Evolutionary conservation across 805 yeast genomes (phyloP).

Genomic region (Kodamaea jinghongensis): DNA sequence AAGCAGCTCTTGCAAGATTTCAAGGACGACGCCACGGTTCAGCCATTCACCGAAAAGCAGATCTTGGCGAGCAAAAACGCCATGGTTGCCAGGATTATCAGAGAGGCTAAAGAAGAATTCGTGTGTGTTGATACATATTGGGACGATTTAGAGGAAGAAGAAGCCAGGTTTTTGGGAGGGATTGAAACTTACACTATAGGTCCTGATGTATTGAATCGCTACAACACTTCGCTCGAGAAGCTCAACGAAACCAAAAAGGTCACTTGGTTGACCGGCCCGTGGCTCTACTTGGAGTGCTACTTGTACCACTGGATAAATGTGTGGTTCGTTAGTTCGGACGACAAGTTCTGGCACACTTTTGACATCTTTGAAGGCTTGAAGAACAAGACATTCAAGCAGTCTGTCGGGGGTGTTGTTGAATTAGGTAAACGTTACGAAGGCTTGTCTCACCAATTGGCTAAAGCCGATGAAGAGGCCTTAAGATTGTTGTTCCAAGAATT

Average conservation of each 20-base stretch:
- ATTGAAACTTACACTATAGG: no score
- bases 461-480: conserved; percentile 41
- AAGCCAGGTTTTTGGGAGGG: no score
- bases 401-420: conserved; percentile 76
- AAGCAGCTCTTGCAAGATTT: conserved; percentile 44
- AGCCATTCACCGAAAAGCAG: conserved; percentile 24
- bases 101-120: no score
- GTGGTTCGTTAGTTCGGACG: conserved; percentile 31
- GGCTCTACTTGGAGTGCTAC: conserved; percentile 87
- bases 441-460: conserved; percentile 29
- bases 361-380: conserved; percentile 77
- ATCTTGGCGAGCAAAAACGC: conserved; percentile 46
- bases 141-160: no score
- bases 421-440: conserved; percentile 59
- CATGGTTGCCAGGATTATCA: no score
- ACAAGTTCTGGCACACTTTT: conserved; percentile 48
- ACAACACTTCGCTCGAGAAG: conserved; percentile 52
- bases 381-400: conserved; percentile 68
- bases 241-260: conserved; percentile 24
- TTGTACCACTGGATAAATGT: conserved; percentile 66
- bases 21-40: conserved; percentile 30
- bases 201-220: conserved; percentile 54
- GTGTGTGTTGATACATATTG: no score
- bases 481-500: conserved; percentile 74
- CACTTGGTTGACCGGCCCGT: conserved; percentile 84